A percentile compares a stretch with the other conserved stretches of the same genome.
Conservation (phyloP, 495 filamentous ascomycete genomes). For the Lasiosphaeris hirsuta region DNA sequence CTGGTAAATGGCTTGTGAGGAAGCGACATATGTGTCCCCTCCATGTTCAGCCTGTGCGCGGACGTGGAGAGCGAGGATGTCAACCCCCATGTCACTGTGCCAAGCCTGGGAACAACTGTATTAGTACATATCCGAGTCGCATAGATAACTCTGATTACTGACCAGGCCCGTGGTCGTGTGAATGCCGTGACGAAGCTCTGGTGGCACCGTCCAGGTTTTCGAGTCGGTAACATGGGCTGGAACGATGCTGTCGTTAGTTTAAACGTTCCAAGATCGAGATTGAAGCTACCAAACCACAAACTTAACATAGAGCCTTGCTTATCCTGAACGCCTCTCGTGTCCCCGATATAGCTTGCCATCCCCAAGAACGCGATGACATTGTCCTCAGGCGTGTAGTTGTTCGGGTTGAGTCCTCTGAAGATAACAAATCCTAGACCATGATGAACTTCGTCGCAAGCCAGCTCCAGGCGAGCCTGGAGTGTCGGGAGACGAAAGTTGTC, state of each 20-base stretch:
- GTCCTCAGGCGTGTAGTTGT: conserved; percentile 42
- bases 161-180: conserved; percentile 41
- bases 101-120: conserved; percentile 30
- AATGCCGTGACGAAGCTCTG: conserved; percentile 44
- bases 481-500: conserved; percentile 41
- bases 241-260: not conserved
- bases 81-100: conserved; percentile 45
- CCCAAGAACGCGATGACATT: conserved; percentile 49
- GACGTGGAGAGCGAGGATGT: conserved; percentile 43
- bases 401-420: conserved; percentile 45
- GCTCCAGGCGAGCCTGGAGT: conserved; percentile 28
- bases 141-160: not conserved
- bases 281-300: conserved; percentile 24
- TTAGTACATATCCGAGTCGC: not conserved
- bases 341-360: conserved; percentile 49
- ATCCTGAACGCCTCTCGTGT: conserved; percentile 48
- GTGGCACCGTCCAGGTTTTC: conserved; percentile 37
- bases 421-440: conserved; percentile 46
- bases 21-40: conserved; percentile 41
- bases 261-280: not conserved
- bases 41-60: conserved; percentile 36
- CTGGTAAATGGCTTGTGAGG: conserved; percentile 39
- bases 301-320: conserved; percentile 45
- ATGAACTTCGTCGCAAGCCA: conserved; percentile 35
- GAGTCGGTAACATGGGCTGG: conserved; percentile 47